phyloP scores from a whole-genome alignment of 1,284 basidiomycete species.

The Amylostereum areolatum region DNA sequence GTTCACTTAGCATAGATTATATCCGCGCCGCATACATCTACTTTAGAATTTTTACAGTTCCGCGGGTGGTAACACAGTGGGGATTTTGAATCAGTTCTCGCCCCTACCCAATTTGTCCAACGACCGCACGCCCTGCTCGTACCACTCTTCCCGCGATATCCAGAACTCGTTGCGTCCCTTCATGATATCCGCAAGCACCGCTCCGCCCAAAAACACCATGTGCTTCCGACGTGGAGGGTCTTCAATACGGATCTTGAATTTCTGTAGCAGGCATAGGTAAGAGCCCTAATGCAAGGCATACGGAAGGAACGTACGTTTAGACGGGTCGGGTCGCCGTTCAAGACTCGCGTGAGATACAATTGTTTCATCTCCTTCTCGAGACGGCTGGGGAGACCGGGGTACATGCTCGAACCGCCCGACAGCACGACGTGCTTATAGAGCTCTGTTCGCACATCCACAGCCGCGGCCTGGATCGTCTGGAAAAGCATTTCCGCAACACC shows the following conservation, averaged over 20 bases:
- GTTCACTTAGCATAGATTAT: too few species aligned
- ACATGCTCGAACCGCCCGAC: slow-evolving; percentile 97
- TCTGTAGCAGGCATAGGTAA: slow-evolving; percentile 44
- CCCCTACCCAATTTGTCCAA: slow-evolving; percentile 80
- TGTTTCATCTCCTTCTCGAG: slow-evolving; percentile 99
- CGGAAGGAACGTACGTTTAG: slow-evolving; percentile 64
- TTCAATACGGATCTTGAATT: slow-evolving; percentile 99
- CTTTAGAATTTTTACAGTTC: too few species aligned
- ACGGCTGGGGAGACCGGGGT: slow-evolving; percentile 93
- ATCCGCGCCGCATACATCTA: too few species aligned
- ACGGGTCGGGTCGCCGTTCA: slow-evolving; percentile 80
- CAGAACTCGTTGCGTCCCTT: slow-evolving; percentile 93
- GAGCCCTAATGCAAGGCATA: background rate
- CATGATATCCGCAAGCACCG: slow-evolving; percentile 97
- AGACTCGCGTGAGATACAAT: slow-evolving; percentile 86
- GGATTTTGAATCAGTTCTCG: slow-evolving; percentile 25
- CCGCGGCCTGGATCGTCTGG: slow-evolving; percentile 90
- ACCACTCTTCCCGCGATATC: slow-evolving; percentile 91
- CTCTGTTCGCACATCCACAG: slow-evolving; percentile 86
- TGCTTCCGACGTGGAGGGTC: slow-evolving; percentile 97
- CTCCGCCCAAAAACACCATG: slow-evolving; percentile 99
- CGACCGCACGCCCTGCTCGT: slow-evolving; percentile 78
- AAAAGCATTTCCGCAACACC: slow-evolving; percentile 98
- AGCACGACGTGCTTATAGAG: slow-evolving; percentile 99
- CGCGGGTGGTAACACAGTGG: too few species aligned